phyloP scores from a whole-genome alignment of 1,139 yeast genomes.

The Geotrichum reessii region DNA sequence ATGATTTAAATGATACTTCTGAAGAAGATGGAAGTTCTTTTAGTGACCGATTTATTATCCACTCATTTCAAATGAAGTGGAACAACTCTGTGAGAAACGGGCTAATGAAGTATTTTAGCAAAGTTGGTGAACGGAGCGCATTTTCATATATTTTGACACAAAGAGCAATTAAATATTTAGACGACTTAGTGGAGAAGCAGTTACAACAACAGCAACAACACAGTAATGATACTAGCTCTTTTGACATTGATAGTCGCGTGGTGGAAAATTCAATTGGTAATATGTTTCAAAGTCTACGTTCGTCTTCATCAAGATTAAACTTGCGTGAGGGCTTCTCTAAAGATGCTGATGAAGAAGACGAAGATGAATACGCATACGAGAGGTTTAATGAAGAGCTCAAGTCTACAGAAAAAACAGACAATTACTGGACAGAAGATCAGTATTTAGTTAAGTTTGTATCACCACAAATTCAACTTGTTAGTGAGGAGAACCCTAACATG shows the following conservation, averaged over 20 bases:
- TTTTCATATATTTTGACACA: constrained; percentile 59
- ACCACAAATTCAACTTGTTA: constrained; percentile 80
- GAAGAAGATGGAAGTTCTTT: constrained; percentile 39
- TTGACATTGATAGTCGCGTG: constrained; percentile 3
- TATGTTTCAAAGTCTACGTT: constrained; percentile 18
- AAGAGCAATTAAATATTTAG: constrained; percentile 64
- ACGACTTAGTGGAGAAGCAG: constrained; percentile 40
- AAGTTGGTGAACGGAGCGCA: constrained; percentile 52
- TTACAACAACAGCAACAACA: background rate
- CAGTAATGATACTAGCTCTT: background rate
- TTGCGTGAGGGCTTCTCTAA: background rate
- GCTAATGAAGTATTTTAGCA: constrained; percentile 56
- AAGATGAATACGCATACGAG: constrained; percentile 3
- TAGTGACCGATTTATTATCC: constrained; percentile 73
- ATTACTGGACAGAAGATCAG: constrained; percentile 50
- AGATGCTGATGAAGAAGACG: constrained; percentile 1
- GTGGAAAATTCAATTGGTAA: constrained; percentile 8
- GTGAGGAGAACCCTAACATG: constrained; percentile 56
- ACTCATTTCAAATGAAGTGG: constrained; percentile 76
- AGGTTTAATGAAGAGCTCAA: background rate
- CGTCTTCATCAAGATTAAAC: constrained; percentile 9
- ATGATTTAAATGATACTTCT: background rate
- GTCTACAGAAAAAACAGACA: constrained; percentile 15
- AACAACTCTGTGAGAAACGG: constrained; percentile 60
- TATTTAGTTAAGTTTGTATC: constrained; percentile 66